Percentiles rank a stretch among this genome's conserved stretches.
These are phyloP conservation scores for Umbellularia californica DNA, from an alignment of 164 flowering plant species.

Conservation along the genomic window DNA sequence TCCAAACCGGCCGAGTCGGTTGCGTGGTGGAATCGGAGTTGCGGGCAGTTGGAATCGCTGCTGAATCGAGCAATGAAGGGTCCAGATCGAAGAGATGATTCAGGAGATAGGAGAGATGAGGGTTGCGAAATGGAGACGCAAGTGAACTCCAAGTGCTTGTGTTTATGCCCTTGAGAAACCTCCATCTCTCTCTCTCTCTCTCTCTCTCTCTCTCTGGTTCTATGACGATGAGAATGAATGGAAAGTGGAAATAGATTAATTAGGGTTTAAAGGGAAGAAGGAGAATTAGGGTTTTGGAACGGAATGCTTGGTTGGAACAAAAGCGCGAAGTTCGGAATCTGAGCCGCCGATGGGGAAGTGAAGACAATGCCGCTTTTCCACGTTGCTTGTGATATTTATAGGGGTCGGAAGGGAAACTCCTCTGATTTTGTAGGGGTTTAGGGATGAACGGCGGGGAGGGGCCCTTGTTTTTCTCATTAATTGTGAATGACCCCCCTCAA, in stretches of 20 bases:
- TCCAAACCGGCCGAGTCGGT: slow-evolving; percentile 23
- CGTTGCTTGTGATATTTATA: neutral
- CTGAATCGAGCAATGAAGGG: slow-evolving; percentile 47
- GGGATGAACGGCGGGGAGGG: too few species aligned
- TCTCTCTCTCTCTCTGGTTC: neutral
- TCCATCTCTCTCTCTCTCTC: slow-evolving; percentile 30
- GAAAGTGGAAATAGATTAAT: neutral
- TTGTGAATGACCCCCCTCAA: too few species aligned
- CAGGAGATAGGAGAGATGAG: slow-evolving; percentile 28
- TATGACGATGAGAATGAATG: neutral
- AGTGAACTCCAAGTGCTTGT: slow-evolving; percentile 35
- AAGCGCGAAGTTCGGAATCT: slow-evolving; percentile 6
- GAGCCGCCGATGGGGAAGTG: neutral
- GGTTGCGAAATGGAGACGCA: slow-evolving; percentile 47
- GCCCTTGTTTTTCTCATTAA: too few species aligned
- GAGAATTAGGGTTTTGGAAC: slow-evolving; percentile 9
- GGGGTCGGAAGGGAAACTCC: too few species aligned
- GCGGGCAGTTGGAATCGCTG: slow-evolving; percentile 29
- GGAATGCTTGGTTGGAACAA: neutral
- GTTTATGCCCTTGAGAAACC: slow-evolving; percentile 31
- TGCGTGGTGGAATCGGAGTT: slow-evolving; percentile 42
- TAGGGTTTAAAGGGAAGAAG: too few species aligned
- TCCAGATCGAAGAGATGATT: slow-evolving; percentile 7
- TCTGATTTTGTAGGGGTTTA: too few species aligned
- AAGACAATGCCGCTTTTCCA: neutral